Conservation (phyloP, 2,329 filamentous ascomycete genomes). For the Cercospora berteroae region DNA sequence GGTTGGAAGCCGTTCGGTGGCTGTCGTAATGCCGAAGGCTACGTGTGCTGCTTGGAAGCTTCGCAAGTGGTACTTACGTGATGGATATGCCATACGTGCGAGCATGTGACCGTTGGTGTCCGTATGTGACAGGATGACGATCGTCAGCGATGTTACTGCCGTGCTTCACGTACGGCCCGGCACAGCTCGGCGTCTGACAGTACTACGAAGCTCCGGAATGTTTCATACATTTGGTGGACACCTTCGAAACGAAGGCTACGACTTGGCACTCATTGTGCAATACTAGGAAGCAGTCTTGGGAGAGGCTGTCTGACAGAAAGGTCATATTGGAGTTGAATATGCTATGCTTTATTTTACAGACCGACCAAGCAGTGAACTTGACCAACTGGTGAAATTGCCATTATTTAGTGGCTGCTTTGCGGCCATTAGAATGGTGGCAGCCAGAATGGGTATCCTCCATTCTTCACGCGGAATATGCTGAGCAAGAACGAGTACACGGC, state of each 20-base stretch:
- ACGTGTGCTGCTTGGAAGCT: not conserved
- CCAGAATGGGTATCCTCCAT: conserved; percentile 89
- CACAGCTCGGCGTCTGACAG: not conserved
- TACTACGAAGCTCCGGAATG: not conserved
- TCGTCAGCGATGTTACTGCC: not conserved
- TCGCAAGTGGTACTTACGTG: not conserved
- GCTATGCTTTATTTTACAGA: not conserved
- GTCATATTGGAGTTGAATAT: not conserved
- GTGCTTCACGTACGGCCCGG: not conserved
- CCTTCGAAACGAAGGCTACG: not conserved
- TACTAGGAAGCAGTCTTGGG: not conserved
- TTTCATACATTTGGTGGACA: not conserved
- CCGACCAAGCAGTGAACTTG: not conserved
- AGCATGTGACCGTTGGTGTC: not conserved
- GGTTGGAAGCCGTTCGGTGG: not conserved
- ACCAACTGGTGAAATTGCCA: conserved; percentile 16
- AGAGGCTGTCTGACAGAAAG: not conserved
- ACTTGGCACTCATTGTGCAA: not conserved
- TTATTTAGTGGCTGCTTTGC: conserved; percentile 29
- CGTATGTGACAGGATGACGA: not conserved
- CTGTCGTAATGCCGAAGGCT: not conserved
- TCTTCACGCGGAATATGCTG: conserved; percentile 92
- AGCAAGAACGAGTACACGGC: conserved; percentile 90
- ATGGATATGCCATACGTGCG: not conserved
- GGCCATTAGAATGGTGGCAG: conserved; percentile 76